A percentile compares a stretch with the other conserved stretches of the same genome.
phyloP scores from a whole-genome alignment of 805 yeast genomes.

The Candida broadrunensis region DNA sequence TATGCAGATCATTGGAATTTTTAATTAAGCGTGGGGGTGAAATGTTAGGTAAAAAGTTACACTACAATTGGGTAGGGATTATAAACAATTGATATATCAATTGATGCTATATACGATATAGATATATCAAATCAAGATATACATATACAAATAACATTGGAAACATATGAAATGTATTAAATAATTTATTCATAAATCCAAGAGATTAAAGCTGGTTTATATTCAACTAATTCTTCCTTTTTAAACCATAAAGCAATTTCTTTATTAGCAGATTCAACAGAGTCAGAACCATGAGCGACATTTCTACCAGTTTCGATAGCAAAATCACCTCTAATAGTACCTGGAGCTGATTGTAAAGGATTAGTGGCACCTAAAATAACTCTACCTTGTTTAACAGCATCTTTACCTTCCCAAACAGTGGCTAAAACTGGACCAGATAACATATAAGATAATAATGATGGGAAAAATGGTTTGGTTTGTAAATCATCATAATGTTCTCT shows the following conservation, averaged over 20 bases:
- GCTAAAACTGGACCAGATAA: conserved; percentile 97
- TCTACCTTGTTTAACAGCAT: conserved; percentile 98
- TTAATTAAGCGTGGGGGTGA: too few species aligned
- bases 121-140: too few species aligned
- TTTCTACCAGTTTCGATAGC: conserved; percentile 99
- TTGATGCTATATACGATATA: not conserved
- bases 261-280: conserved; percentile 95
- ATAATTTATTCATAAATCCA: conserved; percentile 88
- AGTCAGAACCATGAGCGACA: conserved; percentile 99
- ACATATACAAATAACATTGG: too few species aligned
- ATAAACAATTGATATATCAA: not conserved
- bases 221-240: conserved; percentile 90
- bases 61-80: too few species aligned
- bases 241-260: conserved; percentile 98
- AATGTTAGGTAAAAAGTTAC: too few species aligned
- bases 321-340: conserved; percentile 99
- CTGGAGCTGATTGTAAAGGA: conserved; percentile 96
- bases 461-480: conserved; percentile 96
- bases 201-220: conserved; percentile 78
- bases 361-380: conserved; percentile 97
- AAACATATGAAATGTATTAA: too few species aligned
- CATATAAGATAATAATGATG: conserved; percentile 95
- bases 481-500: conserved; percentile 95
- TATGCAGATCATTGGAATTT: too few species aligned
- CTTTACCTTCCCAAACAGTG: conserved; percentile 99